A percentile compares a stretch with the other conserved stretches of the same genome.
Conservation (phyloP, 768 basidiomycete genomes). For the Pleurotus salmoneostramineus region DNA sequence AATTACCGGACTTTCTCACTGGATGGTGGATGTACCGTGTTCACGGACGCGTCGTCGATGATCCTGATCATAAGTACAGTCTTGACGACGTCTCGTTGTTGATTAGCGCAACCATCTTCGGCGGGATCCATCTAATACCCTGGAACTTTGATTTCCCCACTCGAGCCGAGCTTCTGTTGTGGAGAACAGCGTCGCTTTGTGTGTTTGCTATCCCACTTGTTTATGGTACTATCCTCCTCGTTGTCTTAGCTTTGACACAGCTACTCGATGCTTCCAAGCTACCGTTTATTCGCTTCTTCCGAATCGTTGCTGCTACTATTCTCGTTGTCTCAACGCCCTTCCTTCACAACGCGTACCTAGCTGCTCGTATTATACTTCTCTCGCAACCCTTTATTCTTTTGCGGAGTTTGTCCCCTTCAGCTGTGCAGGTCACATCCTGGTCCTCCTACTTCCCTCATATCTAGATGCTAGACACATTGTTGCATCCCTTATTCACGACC, state of each 20-base stretch:
- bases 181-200: conserved; percentile 16
- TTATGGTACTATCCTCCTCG: not conserved
- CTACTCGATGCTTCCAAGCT: not conserved
- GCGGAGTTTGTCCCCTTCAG: conserved; percentile 7
- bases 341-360: conserved; percentile 1
- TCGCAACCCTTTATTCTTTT: conserved; percentile 10
- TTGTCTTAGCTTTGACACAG: not conserved
- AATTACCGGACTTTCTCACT: not conserved
- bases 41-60: no score
- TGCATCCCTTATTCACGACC: no score
- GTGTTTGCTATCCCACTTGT: conserved; percentile 9
- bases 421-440: conserved; percentile 14
- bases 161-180: conserved; percentile 14
- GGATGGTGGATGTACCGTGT: not conserved
- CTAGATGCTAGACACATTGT: no score
- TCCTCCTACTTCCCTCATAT: conserved; percentile 12
- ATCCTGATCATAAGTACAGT: not conserved
- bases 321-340: not conserved
- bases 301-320: not conserved
- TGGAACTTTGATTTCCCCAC: conserved; percentile 23
- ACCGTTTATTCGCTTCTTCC: no score
- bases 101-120: conserved; percentile 13
- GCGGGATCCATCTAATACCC: conserved; percentile 15
- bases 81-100: not conserved
- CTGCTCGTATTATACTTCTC: conserved; percentile 11